Base-by-base conservation (phyloP, 257 asterid genomes). In the Verbena officinalis region DNA sequence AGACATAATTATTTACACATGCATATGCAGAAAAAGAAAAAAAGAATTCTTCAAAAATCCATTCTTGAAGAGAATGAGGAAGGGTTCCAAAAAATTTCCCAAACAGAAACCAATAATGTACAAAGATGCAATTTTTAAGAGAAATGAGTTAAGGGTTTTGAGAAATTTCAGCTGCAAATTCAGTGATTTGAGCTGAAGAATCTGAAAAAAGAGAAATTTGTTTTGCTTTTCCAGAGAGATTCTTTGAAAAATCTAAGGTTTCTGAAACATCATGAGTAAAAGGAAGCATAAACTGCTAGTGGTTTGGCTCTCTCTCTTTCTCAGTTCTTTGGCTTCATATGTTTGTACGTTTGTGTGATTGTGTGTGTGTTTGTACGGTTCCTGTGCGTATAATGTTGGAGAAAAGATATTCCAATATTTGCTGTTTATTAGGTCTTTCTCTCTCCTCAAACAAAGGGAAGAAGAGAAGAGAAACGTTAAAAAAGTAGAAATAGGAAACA, bases 1-100 rank as follows among this genome's bases (percentile, higher is more conserved):
- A 42, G 96, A 75, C 98, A 89, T 91, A 63, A 2, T 50, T 42
- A 50, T 60, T 40, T 39, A 62, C 57, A 53, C 75, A 48, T 77
- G 76, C 75, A 72, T 63, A 42, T 57, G 69, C 56, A 22, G 54
- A 51, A n/a, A 69, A 64, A 3, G 7, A 43, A 5, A 23, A 5
- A 53, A 56, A 3, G 5, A 38, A 38, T 54, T 12, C 38, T 7
- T 51, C 46, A 49, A 56, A 57, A 40, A 54, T n/a, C 7, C 52
- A 45, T 34, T 75, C 66, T 69, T 64, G 49, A 17, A 54, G 69
- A 34, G 5, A 44, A 65, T 53, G 24, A 36, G 15, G 14, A 1
- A 22, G 65, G 69, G 77, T 36, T 57, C 40, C 64, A 15, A 49
- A 56, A 57, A 65, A 31, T 55, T 53, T 44, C 21, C 13, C 31